Percentiles rank a stretch among this genome's conserved stretches.
These are phyloP conservation scores for Benincasa hispida DNA, from an alignment of 306 rosid species.

Conservation along the genomic window DNA sequence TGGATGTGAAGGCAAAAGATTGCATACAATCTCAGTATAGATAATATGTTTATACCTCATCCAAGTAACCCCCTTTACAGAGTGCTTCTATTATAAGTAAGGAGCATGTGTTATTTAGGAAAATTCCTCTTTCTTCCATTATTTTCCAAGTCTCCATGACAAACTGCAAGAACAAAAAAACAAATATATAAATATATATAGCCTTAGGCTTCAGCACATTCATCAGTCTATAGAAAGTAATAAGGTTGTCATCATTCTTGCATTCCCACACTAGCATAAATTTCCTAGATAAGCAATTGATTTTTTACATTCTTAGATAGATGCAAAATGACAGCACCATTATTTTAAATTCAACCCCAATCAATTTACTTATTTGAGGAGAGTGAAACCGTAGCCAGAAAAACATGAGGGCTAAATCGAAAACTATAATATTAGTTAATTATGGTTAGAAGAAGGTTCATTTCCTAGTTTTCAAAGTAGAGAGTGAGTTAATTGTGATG, in stretches of 20 bases:
- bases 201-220: neutral
- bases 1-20: neutral
- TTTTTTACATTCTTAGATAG: neutral
- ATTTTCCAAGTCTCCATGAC: constrained; percentile 69
- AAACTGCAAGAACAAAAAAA: constrained; percentile 43
- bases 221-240: neutral
- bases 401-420: neutral
- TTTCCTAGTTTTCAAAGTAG: neutral
- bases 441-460: neutral
- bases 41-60: constrained; percentile 36
- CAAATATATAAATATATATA: neutral
- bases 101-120: constrained; percentile 31
- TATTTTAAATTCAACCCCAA: neutral
- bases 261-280: neutral
- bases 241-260: neutral
- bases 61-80: constrained; percentile 56
- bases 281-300: neutral
- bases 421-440: neutral
- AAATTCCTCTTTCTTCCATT: constrained; percentile 48
- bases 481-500: neutral
- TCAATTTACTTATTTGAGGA: neutral
- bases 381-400: neutral
- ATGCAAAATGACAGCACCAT: neutral
- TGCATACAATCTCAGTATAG: neutral
- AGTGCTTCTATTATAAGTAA: constrained; percentile 48